Evolutionary conservation across 768 basidiomycete species (phyloP), one percentile per base, ranked within the genome.

Genomic region (Daedaleopsis nitida): DNA sequence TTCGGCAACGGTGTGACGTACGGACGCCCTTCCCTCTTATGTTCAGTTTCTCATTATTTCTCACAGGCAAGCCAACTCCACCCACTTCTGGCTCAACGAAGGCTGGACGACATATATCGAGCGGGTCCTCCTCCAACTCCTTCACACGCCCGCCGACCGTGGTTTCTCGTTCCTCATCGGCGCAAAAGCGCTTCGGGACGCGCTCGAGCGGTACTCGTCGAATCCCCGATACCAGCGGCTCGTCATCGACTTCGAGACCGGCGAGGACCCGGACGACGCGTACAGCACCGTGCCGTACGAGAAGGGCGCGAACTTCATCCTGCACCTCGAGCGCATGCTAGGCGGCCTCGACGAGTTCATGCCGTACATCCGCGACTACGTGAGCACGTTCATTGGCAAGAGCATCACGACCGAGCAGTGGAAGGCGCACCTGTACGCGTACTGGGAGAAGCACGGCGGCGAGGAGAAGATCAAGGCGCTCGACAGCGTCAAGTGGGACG

Each of bases 41-140:
- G 19, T 34, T n/a, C 38, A n/a, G n/a, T n/a, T n/a, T 32, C 32
- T 50, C 11, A 17, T 37, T 27, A 1, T n/a, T 21, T 5, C 13
- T 38, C 38, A 9, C 60, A 84, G 87, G 0, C 87, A 90, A 57
- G 87, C 88, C 0, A 75, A 92, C 64, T 85, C 90, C 0, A 83
- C 85, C 0, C 89, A 92, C 73, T 93, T 92, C 76, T 93, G 91
- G 91, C 83, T 94, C 42, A 94, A 94, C 71, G 91, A 95, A 77
- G 90, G 94, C 27, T 96, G 92, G 89, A 97, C 96, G 35, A 95
- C 92, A 0, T 98, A 95, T 70, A 87, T 92, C 34, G 96, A 98
- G 71, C 86, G 94, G 16, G 75, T 96, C 9, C 77, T 96, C 48
- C 85, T 85, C 51, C 81, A 87, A 64, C 75, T 80, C 48, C 77